phyloP scores from a whole-genome alignment of 1,139 yeast species.

The Saccharomyces hybrid region DNA sequence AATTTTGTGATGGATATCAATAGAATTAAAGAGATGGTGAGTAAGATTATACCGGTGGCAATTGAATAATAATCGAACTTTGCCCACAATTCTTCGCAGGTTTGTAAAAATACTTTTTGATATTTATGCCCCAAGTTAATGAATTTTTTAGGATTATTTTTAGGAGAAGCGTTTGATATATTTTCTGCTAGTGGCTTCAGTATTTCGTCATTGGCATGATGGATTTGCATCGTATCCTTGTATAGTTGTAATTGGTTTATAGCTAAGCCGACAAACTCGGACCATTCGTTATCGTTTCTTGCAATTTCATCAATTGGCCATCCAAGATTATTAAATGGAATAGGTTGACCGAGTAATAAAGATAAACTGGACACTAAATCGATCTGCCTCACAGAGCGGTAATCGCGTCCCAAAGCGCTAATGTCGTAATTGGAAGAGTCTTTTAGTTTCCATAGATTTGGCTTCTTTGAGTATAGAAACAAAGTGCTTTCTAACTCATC shows the following conservation, averaged over 20 bases:
- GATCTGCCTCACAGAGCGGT: slow-evolving; percentile 71
- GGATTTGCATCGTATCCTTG: slow-evolving; percentile 40
- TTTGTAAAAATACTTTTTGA: slow-evolving; percentile 53
- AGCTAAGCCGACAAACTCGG: slow-evolving; percentile 33
- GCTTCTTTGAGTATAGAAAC: slow-evolving; percentile 67
- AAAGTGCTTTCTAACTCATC: slow-evolving; percentile 83
- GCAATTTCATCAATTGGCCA: slow-evolving; percentile 73
- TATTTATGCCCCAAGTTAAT: slow-evolving; percentile 35
- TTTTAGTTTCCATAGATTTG: slow-evolving; percentile 20
- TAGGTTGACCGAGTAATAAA: slow-evolving; percentile 73
- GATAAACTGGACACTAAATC: slow-evolving; percentile 87
- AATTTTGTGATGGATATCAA: slow-evolving; percentile 59
- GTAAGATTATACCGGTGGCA: slow-evolving; percentile 51
- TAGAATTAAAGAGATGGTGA: slow-evolving; percentile 50
- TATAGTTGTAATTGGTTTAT: slow-evolving; percentile 52
- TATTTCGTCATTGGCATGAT: background rate
- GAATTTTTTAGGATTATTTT: slow-evolving; percentile 11
- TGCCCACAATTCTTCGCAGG: slow-evolving; percentile 81
- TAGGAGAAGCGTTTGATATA: background rate
- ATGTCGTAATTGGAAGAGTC: slow-evolving; percentile 37
- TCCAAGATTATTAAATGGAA: slow-evolving; percentile 88
- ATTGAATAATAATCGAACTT: slow-evolving; percentile 67
- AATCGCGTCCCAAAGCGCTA: slow-evolving; percentile 40
- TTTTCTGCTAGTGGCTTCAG: background rate
- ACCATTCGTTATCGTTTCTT: slow-evolving; percentile 29